A percentile compares a stretch with the other conserved stretches of the same genome.
Evolutionary conservation across 2,329 filamentous ascomycete species (phyloP).

Genomic region (Alternaria ethzedia): DNA sequence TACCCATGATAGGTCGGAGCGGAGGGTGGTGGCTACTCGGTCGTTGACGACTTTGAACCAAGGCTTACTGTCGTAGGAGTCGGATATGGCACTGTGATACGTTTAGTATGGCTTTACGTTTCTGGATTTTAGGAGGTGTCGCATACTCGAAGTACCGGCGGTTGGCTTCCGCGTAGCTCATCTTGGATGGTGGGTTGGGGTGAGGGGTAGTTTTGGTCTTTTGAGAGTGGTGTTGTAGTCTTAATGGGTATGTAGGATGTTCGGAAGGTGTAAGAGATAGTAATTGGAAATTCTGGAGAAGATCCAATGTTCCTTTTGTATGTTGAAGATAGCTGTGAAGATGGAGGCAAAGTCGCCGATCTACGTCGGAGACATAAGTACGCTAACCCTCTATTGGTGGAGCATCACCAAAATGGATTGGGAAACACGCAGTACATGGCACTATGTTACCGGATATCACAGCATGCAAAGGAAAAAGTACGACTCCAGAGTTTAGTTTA

Average conservation of each 20-base stretch:
- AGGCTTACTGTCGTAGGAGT: slow-evolving; percentile 62
- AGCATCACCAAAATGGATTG: background rate
- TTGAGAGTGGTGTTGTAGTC: background rate
- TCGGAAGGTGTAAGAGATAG: background rate
- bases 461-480: background rate
- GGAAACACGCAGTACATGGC: background rate
- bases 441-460: background rate
- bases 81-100: slow-evolving; percentile 56
- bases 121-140: background rate
- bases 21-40: slow-evolving; percentile 63
- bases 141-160: slow-evolving; percentile 46
- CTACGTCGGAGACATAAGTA: slow-evolving; percentile 19
- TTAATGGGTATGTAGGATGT: background rate
- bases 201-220: background rate
- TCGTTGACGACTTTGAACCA: slow-evolving; percentile 61
- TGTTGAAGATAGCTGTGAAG: background rate
- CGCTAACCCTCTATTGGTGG: slow-evolving; percentile 23
- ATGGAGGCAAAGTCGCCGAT: slow-evolving; percentile 21
- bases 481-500: background rate
- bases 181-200: slow-evolving; percentile 11
- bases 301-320: background rate
- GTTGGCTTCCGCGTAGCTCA: slow-evolving; percentile 45
- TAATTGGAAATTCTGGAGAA: background rate
- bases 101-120: background rate
- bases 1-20: slow-evolving; percentile 64